These are phyloP conservation scores for Aspergillus oerlinghausenensis DNA, from an alignment of 2,329 filamentous ascomycete species.

Conservation along the genomic window DNA sequence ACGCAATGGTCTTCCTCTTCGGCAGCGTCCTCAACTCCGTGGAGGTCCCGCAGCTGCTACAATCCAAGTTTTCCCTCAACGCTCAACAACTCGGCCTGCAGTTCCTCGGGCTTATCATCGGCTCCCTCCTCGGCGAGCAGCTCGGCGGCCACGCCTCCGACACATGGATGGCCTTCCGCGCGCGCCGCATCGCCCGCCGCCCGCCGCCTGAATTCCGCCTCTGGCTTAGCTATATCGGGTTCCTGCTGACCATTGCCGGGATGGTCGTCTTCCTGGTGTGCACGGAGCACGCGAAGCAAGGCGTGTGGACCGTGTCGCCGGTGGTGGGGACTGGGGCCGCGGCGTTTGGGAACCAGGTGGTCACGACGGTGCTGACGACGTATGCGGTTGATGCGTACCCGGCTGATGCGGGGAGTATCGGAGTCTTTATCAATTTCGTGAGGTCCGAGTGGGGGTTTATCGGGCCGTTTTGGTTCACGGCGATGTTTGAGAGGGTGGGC, in stretches of 20 bases:
- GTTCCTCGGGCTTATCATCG: conserved; percentile 56
- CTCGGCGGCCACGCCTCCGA: conserved; percentile 55
- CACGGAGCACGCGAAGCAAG: conserved; percentile 39
- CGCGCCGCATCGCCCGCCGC: conserved; percentile 31
- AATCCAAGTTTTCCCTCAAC: conserved; percentile 53
- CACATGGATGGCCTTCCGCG: conserved; percentile 50
- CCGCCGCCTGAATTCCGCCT: conserved; percentile 52
- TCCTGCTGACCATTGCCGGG: conserved; percentile 49
- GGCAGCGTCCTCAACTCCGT: conserved; percentile 52
- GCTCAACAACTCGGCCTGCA: conserved; percentile 57
- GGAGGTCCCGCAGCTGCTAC: conserved; percentile 57
- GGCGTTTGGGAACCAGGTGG: conserved; percentile 56
- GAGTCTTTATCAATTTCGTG: conserved; percentile 58
- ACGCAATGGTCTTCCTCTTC: conserved; percentile 57
- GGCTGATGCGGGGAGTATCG: conserved; percentile 53
- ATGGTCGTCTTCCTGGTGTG: conserved; percentile 55
- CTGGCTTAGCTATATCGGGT: conserved; percentile 56
- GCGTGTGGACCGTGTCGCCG: conserved; percentile 53
- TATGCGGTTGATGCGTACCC: conserved; percentile 57
- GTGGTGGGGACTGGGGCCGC: conserved; percentile 52
- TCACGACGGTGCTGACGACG: conserved; percentile 59
- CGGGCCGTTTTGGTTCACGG: conserved; percentile 36
- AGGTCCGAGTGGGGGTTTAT: conserved; percentile 40
- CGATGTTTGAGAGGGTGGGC: conserved; percentile 33
- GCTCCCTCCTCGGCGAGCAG: conserved; percentile 57